These are phyloP conservation scores for Sedum album DNA, from an alignment of 164 flowering plant genomes.

Conservation along the genomic window DNA sequence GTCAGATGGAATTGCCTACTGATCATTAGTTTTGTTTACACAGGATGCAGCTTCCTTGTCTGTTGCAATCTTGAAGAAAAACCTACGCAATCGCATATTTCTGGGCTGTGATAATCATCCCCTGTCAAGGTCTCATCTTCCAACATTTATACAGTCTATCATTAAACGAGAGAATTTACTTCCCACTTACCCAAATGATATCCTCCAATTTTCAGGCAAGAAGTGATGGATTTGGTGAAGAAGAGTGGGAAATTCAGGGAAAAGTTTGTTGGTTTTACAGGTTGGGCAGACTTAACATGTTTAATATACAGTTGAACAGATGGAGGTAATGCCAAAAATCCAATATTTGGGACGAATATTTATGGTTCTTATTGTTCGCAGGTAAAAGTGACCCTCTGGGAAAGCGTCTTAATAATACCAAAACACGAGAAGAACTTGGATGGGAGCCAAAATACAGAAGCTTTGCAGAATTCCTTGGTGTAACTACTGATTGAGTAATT, in stretches of 20 bases:
- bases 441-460: slow-evolving; percentile 86
- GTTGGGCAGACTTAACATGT: slow-evolving; percentile 11
- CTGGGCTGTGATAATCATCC: slow-evolving; percentile 97
- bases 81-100: slow-evolving; percentile 50
- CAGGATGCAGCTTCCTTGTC: slow-evolving; percentile 97
- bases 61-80: slow-evolving; percentile 81
- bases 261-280: slow-evolving; percentile 58
- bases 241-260: slow-evolving; percentile 65
- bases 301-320: neutral
- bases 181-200: neutral
- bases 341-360: neutral
- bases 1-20: too few species aligned
- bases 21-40: neutral
- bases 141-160: neutral
- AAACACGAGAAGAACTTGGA: slow-evolving; percentile 52
- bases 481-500: slow-evolving; percentile 11
- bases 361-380: slow-evolving; percentile 14
- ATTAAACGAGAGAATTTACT: neutral
- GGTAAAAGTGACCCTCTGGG: slow-evolving; percentile 62
- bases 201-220: slow-evolving; percentile 24
- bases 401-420: slow-evolving; percentile 55
- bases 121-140: slow-evolving; percentile 55
- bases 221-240: too few species aligned
- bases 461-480: slow-evolving; percentile 57
- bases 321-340: neutral